phyloP scores from a whole-genome alignment of 768 basidiomycete species.

The Mycena rosella region DNA sequence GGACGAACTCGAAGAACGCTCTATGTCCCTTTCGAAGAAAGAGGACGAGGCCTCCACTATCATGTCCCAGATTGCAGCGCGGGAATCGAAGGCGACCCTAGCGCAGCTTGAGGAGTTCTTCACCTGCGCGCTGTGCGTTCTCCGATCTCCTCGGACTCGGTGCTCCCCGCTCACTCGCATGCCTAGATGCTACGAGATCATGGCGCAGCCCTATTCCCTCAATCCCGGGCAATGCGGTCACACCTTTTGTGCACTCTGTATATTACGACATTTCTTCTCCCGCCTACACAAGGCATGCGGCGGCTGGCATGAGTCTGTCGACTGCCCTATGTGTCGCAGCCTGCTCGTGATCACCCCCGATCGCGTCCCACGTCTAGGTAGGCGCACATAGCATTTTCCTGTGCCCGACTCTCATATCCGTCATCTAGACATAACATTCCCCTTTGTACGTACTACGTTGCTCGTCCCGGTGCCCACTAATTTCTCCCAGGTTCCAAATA shows the following conservation, averaged over 20 bases:
- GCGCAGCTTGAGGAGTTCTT: slow-evolving; percentile 72
- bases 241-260: slow-evolving; percentile 75
- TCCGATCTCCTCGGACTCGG: slow-evolving; percentile 41
- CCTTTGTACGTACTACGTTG: slow-evolving; percentile 54
- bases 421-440: slow-evolving; percentile 60
- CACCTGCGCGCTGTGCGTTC: slow-evolving; percentile 71
- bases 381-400: background rate
- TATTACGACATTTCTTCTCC: slow-evolving; percentile 78
- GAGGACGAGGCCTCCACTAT: slow-evolving; percentile 58
- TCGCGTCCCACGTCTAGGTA: slow-evolving; percentile 58
- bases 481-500: slow-evolving; percentile 60
- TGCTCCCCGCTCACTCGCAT: slow-evolving; percentile 16
- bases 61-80: slow-evolving; percentile 57
- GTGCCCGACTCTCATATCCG: background rate
- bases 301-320: slow-evolving; percentile 75
- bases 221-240: slow-evolving; percentile 73
- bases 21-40: slow-evolving; percentile 51
- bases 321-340: slow-evolving; percentile 77
- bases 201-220: slow-evolving; percentile 72
- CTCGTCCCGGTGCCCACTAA: background rate
- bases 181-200: slow-evolving; percentile 72
- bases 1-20: slow-evolving; percentile 57
- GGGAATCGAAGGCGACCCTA: slow-evolving; percentile 57
- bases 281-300: slow-evolving; percentile 73
- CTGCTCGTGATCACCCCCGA: slow-evolving; percentile 65